Base-by-base conservation (phyloP, 1,284 basidiomycete genomes). In the Rhodotorula sp. region DNA sequence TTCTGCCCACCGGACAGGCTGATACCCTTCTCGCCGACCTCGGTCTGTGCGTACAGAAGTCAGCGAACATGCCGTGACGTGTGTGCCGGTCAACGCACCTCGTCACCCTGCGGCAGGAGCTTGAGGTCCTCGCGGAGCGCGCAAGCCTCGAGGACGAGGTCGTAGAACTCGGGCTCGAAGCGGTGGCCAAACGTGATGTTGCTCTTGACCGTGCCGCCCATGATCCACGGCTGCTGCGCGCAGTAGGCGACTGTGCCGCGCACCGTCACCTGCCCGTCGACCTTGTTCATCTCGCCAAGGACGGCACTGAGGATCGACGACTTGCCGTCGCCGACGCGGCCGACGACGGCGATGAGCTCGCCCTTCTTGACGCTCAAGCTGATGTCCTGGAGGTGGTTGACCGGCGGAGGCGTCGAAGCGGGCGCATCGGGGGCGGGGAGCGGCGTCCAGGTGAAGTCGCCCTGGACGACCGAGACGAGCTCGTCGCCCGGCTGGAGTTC, bases 261-360 rank as follows among this genome's bases (percentile, higher is more conserved):
- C 1, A 97, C 78, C 0, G 84, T 83, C 1, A 95, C 87, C 21
- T 86, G 84, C 3, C 95, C 95, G 44, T 92, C 89, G 8, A 82
- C 82, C 61, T 89, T 87, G 27, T 84, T 85, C 93, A 97, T 95
- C 75, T 97, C 94, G 7, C 95, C 95, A 58, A 95, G 87, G 64
- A 92, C 88, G 1, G 90, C 89, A 3, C 75, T 70, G 57, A 83
- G 75, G n/a, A 83, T 65, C 27, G 78, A 80, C 5, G 73, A 74
- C 86, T 97, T 98, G 67, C 95, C 95, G 62, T 89, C 87, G n/a
- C 95, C 95, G 45, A 97, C 94, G 46, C 91, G 88, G 16, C 95
- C 95, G 21, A 97, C 86, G 7, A 97, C 84, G 16, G 91, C 92
- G 0, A 95, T 83, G 4, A 98, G 82, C 77, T 97, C 91, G n/a